Evolutionary conservation across 306 rosid genomes (phyloP).

Genomic region (Styphnolobium japonicum): DNA sequence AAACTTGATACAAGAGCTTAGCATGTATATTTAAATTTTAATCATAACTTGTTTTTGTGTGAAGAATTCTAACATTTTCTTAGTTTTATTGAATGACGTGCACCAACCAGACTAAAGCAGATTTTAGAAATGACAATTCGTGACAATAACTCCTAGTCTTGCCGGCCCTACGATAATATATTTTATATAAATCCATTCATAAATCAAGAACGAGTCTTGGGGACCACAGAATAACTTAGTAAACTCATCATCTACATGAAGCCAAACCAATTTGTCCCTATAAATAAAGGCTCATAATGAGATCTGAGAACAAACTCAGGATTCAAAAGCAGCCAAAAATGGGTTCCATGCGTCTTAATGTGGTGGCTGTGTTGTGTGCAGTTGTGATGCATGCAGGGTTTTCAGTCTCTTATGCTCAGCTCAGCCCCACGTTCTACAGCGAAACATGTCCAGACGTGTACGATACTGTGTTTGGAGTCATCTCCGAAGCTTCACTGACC

Average conservation of each 20-base stretch:
- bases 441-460: conserved; percentile 25
- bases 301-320: not conserved
- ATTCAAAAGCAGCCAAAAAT: not conserved
- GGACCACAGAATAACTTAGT: not conserved
- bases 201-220: not conserved
- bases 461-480: not conserved
- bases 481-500: not conserved
- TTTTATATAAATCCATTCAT: not conserved
- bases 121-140: not conserved
- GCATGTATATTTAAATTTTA: not conserved
- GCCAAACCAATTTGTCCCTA: not conserved
- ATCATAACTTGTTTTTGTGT: not conserved
- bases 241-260: not conserved
- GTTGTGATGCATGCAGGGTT: not conserved
- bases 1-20: not conserved
- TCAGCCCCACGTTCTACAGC: conserved; percentile 22
- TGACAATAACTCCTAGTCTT: not conserved
- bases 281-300: not conserved
- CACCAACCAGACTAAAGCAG: not conserved
- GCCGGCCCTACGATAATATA: not conserved
- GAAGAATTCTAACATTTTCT: not conserved
- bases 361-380: conserved; percentile 3
- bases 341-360: not conserved
- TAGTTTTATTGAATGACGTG: not conserved
- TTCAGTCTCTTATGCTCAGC: not conserved